These are phyloP conservation scores for Cladophialophora bantiana DNA, from an alignment of 2,329 filamentous ascomycete species.

Conservation along the genomic window DNA sequence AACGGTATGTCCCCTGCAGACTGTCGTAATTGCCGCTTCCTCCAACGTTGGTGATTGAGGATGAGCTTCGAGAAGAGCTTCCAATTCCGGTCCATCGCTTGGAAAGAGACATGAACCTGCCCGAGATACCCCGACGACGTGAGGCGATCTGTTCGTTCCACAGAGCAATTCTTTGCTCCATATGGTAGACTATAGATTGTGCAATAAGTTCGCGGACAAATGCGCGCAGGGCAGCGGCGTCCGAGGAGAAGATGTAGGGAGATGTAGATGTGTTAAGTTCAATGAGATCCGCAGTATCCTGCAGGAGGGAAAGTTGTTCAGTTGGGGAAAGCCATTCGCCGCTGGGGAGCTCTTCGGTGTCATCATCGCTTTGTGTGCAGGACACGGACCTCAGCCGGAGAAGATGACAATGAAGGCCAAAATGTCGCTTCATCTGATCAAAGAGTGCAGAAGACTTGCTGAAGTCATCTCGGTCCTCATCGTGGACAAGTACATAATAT, in stretches of 20 bases:
- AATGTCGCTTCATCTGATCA: conserved; percentile 99
- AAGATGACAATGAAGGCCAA: conserved; percentile 93
- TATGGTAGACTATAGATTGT: conserved; percentile 91
- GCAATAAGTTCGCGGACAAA: conserved; percentile 95
- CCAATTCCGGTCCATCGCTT: conserved; percentile 89
- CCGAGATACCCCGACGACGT: conserved; percentile 82
- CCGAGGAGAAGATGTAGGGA: conserved; percentile 88
- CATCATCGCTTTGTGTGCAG: conserved; percentile 88
- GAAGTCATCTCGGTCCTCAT: conserved; percentile 95
- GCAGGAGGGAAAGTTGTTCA: conserved; percentile 81
- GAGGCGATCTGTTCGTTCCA: conserved; percentile 99
- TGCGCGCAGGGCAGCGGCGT: conserved; percentile 83
- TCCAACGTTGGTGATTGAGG: conserved; percentile 60
- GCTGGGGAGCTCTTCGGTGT: conserved; percentile 77
- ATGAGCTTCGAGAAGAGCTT: conserved; percentile 64
- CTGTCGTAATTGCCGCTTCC: conserved; percentile 74
- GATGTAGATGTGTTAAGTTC: conserved; percentile 72
- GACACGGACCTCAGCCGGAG: conserved; percentile 83
- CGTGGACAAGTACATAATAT: conserved; percentile 95
- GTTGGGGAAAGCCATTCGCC: conserved; percentile 88
- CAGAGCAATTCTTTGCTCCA: conserved; percentile 87
- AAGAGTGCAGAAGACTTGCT: conserved; percentile 86
- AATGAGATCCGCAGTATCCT: conserved; percentile 60
- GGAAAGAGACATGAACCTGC: conserved; percentile 92
- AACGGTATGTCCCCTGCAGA: conserved; percentile 78